Evolutionary conservation across 176 grass and related monocot genomes (phyloP).

Genomic region (Melocanna baccifera): DNA sequence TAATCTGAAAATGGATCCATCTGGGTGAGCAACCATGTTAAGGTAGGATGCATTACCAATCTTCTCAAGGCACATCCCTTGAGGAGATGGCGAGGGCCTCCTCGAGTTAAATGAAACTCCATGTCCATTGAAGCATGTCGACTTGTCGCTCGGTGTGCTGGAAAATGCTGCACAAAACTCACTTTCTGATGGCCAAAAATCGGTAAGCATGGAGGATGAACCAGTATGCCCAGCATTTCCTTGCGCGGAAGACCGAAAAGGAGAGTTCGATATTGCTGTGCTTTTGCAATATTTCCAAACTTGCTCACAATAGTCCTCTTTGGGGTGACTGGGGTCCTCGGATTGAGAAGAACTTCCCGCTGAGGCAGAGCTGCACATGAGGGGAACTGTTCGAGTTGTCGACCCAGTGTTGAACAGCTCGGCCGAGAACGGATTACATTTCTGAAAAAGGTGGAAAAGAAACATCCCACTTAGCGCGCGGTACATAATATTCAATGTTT

Average conservation of each 20-base stretch:
- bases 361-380: constrained; percentile 14
- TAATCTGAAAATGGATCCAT: too few relatives aligned
- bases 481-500: too few relatives aligned
- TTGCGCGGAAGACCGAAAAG: constrained; percentile 36
- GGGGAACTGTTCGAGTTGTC: constrained; percentile 23
- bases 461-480: neutral
- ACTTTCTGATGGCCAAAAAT: constrained; percentile 49
- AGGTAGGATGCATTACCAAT: constrained; percentile 53
- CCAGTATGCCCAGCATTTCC: constrained; percentile 11
- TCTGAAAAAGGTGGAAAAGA: constrained; percentile 26
- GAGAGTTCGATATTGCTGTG: constrained; percentile 50
- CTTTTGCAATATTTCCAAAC: constrained; percentile 55
- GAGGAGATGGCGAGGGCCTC: constrained; percentile 17
- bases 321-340: neutral
- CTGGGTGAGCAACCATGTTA: constrained; percentile 62
- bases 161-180: constrained; percentile 50
- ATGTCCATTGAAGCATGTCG: constrained; percentile 51
- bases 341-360: constrained; percentile 6
- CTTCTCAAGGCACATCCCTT: constrained; percentile 56
- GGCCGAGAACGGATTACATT: constrained; percentile 51
- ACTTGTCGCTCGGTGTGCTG: constrained; percentile 28
- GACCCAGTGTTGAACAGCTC: constrained; percentile 35
- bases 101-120: constrained; percentile 47
- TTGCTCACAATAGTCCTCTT: constrained; percentile 33
- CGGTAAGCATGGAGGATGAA: constrained; percentile 37